Evolutionary conservation across 2,329 filamentous ascomycete species (phyloP), one percentile per base, ranked within the genome.

Genomic region (Claviceps digitariae): DNA sequence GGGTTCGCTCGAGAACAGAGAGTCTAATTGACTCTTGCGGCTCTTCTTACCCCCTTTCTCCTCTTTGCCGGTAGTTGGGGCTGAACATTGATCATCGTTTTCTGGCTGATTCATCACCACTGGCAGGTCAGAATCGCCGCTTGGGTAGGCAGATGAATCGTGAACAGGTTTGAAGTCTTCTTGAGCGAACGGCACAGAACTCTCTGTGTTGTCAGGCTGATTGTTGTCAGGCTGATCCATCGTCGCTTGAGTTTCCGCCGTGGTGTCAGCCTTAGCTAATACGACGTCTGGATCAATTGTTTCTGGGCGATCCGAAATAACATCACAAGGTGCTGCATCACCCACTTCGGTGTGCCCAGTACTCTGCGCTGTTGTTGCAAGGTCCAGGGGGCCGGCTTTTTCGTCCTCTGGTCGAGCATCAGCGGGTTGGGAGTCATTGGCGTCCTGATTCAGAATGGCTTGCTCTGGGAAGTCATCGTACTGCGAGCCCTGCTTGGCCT

Each of bases 1-100:
- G 7, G 44, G 7, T 10, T 56, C 48, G 4, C 31, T 48, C 52
- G 21, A 48, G 25, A 53, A 44, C 34, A 52, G 25, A 31, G 43
- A 25, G 8, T 55, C 56, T 25, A 44, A 23, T 52, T 58, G 55
- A 23, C 47, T 55, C 38, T 50, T 45, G 3, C 40, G 48, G 29
- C 51, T 54, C 43, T 62, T 54, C 51, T 61, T 57, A 43, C 54
- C 51, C 27, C 57, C 60, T 27, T 59, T 59, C 25, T 57, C 57
- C 36, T 59, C 61, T 44, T 62, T 62, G 8, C 51, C 57, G 31
- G 56, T 50, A 12, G 34, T 27, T 10, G 52, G 52, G 23, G 20
- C 25, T 9, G 56, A 36, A 44, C 49, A 50, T 27, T 58, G 52
- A 10, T 58, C 57, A 43, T 57, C 55, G 41, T 57, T 53, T 43